These are phyloP conservation scores for Crithidia thermophila DNA, from an alignment of 208 protist genomes.

Conservation along the genomic window DNA sequence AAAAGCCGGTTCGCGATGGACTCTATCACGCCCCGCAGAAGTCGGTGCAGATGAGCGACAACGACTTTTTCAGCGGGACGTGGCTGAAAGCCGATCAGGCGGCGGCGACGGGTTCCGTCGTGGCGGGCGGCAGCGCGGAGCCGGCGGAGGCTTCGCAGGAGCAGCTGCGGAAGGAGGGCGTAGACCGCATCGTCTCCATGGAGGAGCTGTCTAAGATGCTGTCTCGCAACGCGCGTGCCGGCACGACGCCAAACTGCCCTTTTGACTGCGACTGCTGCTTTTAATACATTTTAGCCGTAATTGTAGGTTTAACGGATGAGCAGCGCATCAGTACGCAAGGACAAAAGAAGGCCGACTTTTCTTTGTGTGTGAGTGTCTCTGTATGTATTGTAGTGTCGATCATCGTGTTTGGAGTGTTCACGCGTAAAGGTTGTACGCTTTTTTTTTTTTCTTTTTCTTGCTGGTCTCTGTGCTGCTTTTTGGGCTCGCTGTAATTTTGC, in stretches of 20 bases:
- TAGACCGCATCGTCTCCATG: conserved; percentile 79
- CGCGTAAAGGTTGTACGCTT: too few species aligned
- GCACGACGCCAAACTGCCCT: conserved; percentile 88
- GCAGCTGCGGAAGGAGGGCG: conserved; percentile 58
- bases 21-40: conserved; percentile 80
- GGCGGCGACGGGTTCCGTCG: not conserved
- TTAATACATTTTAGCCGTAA: too few species aligned
- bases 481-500: too few species aligned
- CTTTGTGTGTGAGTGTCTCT: too few species aligned
- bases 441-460: too few species aligned
- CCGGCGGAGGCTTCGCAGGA: conserved; percentile 20
- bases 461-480: too few species aligned
- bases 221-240: conserved; percentile 69
- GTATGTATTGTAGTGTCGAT: too few species aligned
- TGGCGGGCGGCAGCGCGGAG: conserved; percentile 1
- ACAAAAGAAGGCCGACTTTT: too few species aligned
- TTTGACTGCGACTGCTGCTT: conserved; percentile 94
- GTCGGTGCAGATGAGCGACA: conserved; percentile 77
- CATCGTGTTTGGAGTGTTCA: too few species aligned
- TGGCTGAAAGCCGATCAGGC: conserved; percentile 33
- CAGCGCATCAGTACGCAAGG: too few species aligned
- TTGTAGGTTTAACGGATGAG: too few species aligned
- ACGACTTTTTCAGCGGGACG: conserved; percentile 70
- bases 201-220: conserved; percentile 80
- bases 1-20: conserved; percentile 51